Conservation (phyloP, 257 asterid species). For the Solanum pennellii region DNA sequence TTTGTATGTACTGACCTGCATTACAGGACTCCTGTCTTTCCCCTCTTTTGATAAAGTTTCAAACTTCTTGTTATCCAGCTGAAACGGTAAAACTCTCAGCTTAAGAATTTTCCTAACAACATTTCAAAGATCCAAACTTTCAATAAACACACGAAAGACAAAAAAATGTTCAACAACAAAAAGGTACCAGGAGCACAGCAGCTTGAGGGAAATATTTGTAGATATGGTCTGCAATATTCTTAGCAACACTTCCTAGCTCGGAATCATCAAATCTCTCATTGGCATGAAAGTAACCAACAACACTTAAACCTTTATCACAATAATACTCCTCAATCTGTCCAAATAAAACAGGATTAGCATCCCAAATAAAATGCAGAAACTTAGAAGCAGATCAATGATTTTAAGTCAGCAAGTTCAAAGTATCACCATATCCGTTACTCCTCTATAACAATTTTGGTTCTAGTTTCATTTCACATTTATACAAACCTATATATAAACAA, state of each 20-base stretch:
- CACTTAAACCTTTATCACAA: constrained; percentile 56
- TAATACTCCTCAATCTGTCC: constrained; percentile 77
- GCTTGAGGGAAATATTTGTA: constrained; percentile 73
- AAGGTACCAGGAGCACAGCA: constrained; percentile 70
- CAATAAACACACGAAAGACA: background rate
- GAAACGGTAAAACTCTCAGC: background rate
- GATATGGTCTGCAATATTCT: constrained; percentile 85
- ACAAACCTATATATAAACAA: background rate
- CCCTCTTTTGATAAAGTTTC: constrained; percentile 34
- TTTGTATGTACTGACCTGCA: constrained; percentile 43
- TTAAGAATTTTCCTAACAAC: background rate
- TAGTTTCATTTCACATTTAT: background rate
- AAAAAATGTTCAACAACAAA: background rate
- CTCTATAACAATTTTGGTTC: background rate
- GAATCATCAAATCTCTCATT: constrained; percentile 77
- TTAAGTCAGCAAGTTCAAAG: background rate
- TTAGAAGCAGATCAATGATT: background rate
- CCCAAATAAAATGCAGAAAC: background rate
- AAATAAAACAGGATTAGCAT: background rate
- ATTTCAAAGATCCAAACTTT: constrained; percentile 2
- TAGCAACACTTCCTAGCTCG: constrained; percentile 62
- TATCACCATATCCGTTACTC: background rate
- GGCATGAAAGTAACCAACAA: constrained; percentile 91
- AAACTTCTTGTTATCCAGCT: constrained; percentile 65
- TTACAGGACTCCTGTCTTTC: constrained; percentile 50